Conservation (phyloP, 2,329 filamentous ascomycete genomes). For the Colletotrichum lupini region DNA sequence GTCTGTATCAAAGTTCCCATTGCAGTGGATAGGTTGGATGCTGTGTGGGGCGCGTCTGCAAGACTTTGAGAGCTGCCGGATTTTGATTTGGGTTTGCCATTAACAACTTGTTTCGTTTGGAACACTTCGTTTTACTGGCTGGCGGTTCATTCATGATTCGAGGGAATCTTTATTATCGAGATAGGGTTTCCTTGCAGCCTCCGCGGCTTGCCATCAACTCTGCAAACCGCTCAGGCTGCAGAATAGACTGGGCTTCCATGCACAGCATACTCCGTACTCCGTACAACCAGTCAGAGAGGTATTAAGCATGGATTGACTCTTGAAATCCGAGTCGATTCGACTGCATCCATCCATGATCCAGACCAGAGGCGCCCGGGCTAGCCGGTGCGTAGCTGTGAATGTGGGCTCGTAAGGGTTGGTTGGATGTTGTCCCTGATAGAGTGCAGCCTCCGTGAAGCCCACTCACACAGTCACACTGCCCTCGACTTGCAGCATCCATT, state of each 20-base stretch:
- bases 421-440: conserved; percentile 16
- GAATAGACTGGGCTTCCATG: conserved; percentile 15
- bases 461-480: conserved; percentile 22
- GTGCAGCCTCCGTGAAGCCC: conserved; percentile 10
- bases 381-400: conserved; percentile 9
- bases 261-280: neutral
- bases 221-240: conserved; percentile 18
- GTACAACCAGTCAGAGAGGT: neutral
- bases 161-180: neutral
- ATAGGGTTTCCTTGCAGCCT: conserved; percentile 15
- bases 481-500: neutral
- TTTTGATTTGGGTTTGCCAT: conserved; percentile 17
- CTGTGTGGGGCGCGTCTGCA: neutral
- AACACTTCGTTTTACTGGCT: conserved; percentile 1
- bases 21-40: neutral
- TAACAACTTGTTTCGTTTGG: conserved; percentile 35
- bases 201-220: neutral
- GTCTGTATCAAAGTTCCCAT: neutral
- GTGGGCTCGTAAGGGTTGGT: conserved; percentile 3
- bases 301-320: neutral
- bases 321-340: neutral
- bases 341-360: conserved; percentile 30
- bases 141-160: conserved; percentile 8
- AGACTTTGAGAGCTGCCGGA: neutral
- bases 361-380: conserved; percentile 11